These are phyloP conservation scores for Saposhnikovia divaricata DNA, from an alignment of 129 eudicot species.

Conservation along the genomic window DNA sequence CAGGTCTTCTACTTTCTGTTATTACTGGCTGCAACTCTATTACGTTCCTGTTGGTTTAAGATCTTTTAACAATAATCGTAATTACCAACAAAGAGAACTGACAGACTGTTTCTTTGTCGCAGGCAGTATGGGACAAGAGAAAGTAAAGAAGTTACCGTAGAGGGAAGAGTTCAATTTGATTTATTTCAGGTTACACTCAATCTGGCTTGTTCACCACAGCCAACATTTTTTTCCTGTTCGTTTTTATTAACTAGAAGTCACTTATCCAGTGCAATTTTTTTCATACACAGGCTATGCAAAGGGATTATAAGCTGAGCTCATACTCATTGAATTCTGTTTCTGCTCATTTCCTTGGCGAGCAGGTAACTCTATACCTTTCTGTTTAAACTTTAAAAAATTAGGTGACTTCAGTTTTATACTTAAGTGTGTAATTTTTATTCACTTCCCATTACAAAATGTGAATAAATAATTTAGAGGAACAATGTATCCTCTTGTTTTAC, in stretches of 20 bases:
- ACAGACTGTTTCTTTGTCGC: conserved; percentile 7
- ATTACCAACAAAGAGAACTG: background rate
- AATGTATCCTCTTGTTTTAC: background rate
- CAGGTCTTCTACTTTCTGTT: background rate
- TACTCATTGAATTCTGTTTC: conserved; percentile 97
- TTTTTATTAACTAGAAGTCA: background rate
- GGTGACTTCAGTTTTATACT: background rate
- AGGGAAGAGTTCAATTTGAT: conserved; percentile 99
- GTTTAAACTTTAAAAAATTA: background rate
- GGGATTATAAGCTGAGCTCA: conserved; percentile 94
- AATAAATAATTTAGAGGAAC: background rate
- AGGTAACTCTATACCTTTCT: conserved; percentile 35
- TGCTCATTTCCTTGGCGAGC: conserved; percentile 91
- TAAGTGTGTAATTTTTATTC: background rate
- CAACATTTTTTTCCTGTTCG: background rate
- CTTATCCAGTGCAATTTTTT: background rate
- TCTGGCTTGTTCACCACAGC: background rate
- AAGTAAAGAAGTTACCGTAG: conserved; percentile 85
- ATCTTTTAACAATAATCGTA: background rate
- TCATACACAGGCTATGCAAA: conserved; percentile 73
- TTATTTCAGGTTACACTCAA: conserved; percentile 63
- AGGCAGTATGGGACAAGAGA: conserved; percentile 94
- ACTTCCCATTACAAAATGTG: background rate
- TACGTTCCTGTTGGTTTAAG: background rate
- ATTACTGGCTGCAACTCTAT: background rate